Conservation (phyloP, 2,329 filamentous ascomycete genomes). For the Sclerotinia spermophila region DNA sequence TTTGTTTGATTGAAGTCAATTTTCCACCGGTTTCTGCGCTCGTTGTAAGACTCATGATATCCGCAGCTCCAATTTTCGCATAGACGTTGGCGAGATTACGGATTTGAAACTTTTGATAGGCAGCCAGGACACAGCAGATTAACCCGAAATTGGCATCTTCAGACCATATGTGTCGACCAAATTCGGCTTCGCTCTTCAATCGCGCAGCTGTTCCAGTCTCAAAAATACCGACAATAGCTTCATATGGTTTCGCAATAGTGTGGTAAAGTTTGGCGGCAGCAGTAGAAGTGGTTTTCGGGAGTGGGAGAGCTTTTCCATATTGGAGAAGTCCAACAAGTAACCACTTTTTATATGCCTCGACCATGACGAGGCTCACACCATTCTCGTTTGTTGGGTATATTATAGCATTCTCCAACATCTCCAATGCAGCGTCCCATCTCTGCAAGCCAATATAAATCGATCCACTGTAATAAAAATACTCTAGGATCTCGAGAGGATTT, state of each 20-base stretch:
- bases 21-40: constrained; percentile 51
- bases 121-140: constrained; percentile 62
- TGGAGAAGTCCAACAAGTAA: constrained; percentile 70
- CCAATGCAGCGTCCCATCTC: constrained; percentile 59
- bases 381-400: constrained; percentile 62
- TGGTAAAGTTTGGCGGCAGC: constrained; percentile 55
- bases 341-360: constrained; percentile 92
- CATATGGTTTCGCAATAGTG: constrained; percentile 64
- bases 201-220: constrained; percentile 53
- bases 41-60: constrained; percentile 50
- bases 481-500: constrained; percentile 52
- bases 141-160: constrained; percentile 72
- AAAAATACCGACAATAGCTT: constrained; percentile 66
- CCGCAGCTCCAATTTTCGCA: constrained; percentile 52
- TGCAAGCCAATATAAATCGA: constrained; percentile 59
- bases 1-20: constrained; percentile 43
- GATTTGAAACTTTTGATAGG: constrained; percentile 74
- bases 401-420: constrained; percentile 61
- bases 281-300: constrained; percentile 55
- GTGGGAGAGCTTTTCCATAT: constrained; percentile 54
- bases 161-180: constrained; percentile 57
- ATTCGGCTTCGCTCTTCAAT: constrained; percentile 61
- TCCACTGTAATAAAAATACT: constrained; percentile 65
- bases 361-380: constrained; percentile 71
- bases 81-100: constrained; percentile 71